phyloP scores from a whole-genome alignment of 495 filamentous ascomycete genomes.

The Neurospora intermedia region DNA sequence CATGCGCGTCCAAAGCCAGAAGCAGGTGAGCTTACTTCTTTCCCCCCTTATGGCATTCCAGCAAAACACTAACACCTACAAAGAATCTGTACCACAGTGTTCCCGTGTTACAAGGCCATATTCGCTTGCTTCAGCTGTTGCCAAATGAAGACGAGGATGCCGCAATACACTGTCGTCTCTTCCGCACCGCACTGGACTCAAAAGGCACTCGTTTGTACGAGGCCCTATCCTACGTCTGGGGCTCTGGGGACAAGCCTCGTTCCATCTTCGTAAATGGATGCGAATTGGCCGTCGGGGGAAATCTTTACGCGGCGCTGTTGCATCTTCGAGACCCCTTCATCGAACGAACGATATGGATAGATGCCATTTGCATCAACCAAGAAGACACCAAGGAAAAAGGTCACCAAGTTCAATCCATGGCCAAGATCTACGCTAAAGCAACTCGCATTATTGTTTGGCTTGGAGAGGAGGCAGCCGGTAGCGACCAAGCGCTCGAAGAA shows the following conservation, averaged over 20 bases:
- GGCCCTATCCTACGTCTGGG: slow-evolving; percentile 13
- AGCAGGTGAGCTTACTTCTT: too few species aligned
- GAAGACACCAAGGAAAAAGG: not conserved
- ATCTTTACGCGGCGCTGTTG: slow-evolving; percentile 13
- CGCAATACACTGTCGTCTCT: too few species aligned
- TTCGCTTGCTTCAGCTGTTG: too few species aligned
- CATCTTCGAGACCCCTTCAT: slow-evolving; percentile 9
- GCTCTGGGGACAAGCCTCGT: slow-evolving; percentile 3
- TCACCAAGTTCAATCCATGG: not conserved
- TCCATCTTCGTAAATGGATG: slow-evolving; percentile 8
- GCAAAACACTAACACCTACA: too few species aligned
- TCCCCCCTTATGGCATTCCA: too few species aligned
- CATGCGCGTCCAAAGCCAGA: too few species aligned
- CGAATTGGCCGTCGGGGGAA: slow-evolving; percentile 7
- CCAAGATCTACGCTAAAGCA: not conserved
- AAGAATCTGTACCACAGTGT: too few species aligned
- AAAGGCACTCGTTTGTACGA: not conserved
- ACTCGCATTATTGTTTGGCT: not conserved
- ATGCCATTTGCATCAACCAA: not conserved
- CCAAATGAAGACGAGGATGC: too few species aligned
- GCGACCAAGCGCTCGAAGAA: slow-evolving; percentile 12
- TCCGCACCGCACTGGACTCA: not conserved
- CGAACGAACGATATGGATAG: slow-evolving; percentile 3
- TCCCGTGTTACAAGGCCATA: too few species aligned
- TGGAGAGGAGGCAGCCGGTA: slow-evolving; percentile 9